A percentile compares a stretch with the other conserved stretches of the same genome.
Evolutionary conservation across 768 basidiomycete species (phyloP).

Genomic region (Boletus rubescentipes): DNA sequence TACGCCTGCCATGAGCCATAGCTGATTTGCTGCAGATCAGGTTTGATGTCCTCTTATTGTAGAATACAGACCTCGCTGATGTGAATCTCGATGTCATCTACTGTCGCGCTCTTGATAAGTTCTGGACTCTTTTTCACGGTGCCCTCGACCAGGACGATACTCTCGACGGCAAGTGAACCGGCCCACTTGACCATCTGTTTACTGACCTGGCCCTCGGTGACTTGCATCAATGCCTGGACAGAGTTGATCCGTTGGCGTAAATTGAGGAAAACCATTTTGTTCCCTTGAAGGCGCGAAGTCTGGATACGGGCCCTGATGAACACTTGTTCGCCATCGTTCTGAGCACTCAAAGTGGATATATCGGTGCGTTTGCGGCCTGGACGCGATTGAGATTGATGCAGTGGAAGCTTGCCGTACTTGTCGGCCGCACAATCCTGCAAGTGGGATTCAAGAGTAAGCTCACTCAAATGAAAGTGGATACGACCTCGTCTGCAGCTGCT

Average conservation of each 20-base stretch:
- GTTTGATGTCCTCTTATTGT: background rate
- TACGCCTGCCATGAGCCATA: constrained; percentile 78
- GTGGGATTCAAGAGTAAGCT: constrained; percentile 3
- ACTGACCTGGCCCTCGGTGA: constrained; percentile 74
- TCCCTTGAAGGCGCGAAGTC: constrained; percentile 88
- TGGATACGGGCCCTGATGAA: constrained; percentile 88
- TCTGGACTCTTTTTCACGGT: constrained; percentile 74
- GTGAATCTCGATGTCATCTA: constrained; percentile 85
- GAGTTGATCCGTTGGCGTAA: constrained; percentile 85
- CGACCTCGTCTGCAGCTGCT: constrained; percentile 58
- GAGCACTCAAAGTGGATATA: constrained; percentile 61
- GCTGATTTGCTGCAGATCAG: constrained; percentile 40
- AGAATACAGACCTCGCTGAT: constrained; percentile 63
- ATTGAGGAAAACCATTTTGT: constrained; percentile 93
- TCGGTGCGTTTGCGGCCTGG: constrained; percentile 57
- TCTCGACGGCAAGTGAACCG: constrained; percentile 74
- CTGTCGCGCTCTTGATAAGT: constrained; percentile 87
- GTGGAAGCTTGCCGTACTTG: constrained; percentile 84
- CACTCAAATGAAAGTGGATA: constrained; percentile 34
- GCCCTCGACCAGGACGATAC: constrained; percentile 90
- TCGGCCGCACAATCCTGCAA: constrained; percentile 70
- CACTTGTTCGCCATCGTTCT: constrained; percentile 70
- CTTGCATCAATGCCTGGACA: constrained; percentile 80
- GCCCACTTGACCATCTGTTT: constrained; percentile 99
- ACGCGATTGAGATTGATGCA: constrained; percentile 89